Evolutionary conservation across 164 flowering plant species (phyloP), one percentile per base, ranked within the genome.

Genomic region (Brasenia schreberi): DNA sequence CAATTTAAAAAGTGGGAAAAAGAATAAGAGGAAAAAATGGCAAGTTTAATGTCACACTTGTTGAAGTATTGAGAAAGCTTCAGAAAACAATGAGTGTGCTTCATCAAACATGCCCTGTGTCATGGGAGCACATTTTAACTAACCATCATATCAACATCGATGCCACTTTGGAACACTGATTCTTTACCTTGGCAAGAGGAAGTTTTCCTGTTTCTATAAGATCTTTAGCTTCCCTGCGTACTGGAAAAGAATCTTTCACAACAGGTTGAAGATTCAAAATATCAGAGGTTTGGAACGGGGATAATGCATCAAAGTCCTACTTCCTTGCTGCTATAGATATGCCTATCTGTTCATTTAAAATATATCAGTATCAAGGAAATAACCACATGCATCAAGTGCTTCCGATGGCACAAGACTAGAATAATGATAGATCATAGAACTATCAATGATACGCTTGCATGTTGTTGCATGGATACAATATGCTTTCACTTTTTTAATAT

Each of bases 101-200:
- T 94, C 99, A 70, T 82, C 81, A 59, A 94, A 95, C 99, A 94
- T 81, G 62, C 99, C 99, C 99, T 94, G 87, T 66, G 80, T 73
- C 33, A 76, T 17, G 19, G 64, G 14, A 58, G 58, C 65, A 43
- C 56, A 17, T 60, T 12, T 58, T 33, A 33, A 33, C 39, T 33
- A 33, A 33, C 39, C 39, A 33, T 33, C 39, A 33, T 33, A 33
- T 33, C 39, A 33, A 33, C 39, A 33, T 33, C 4, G 4, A 33
- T 33, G 39, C 39, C 39, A 33, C 39, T 33, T 33, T 33, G 39
- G 39, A 33, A 33, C 39, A 33, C 39, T 33, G 39, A 33, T 33
- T 33, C 39, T 14, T 78, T 77, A 95, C 98, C 93, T 95, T 98
- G 69, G 96, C 94, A 77, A 92, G 72, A 58, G 84, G 91, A 70